These are phyloP conservation scores for Sporothrix euskadiensis DNA, from an alignment of 2,329 filamentous ascomycete species.

Conservation along the genomic window DNA sequence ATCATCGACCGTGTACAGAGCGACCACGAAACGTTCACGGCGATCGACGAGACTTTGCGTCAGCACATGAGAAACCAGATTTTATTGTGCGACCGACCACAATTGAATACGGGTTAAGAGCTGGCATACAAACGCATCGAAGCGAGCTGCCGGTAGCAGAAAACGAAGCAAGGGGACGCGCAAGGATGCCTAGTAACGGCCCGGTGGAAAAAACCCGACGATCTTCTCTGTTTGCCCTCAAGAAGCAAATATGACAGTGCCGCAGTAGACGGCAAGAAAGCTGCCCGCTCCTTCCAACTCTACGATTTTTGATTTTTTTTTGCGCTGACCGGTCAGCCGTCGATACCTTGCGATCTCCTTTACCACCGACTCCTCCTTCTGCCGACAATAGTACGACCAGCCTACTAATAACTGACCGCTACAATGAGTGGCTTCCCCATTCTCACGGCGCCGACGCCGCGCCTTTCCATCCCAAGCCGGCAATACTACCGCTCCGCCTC, in stretches of 20 bases:
- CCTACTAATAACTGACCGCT: background rate
- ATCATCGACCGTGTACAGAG: background rate
- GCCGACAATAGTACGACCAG: background rate
- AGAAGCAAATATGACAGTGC: conserved; percentile 2
- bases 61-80: background rate
- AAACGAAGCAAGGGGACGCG: background rate
- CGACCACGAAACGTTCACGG: background rate
- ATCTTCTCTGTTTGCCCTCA: background rate
- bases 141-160: background rate
- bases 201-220: background rate
- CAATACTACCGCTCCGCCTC: conserved; percentile 43
- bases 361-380: background rate
- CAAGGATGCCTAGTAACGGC: background rate
- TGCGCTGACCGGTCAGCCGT: background rate
- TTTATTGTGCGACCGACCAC: background rate
- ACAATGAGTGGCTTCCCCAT: conserved; percentile 43
- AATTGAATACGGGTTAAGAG: background rate
- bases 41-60: background rate
- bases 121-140: background rate
- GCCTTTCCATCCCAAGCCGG: conserved; percentile 44
- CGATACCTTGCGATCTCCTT: background rate
- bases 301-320: background rate
- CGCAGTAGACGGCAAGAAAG: conserved; percentile 5
- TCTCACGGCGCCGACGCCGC: conserved; percentile 41
- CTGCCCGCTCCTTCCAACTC: background rate